A percentile compares a stretch with the other conserved stretches of the same genome.
Conservation (phyloP, 1,284 basidiomycete species). For the Apiotrichum siamense region DNA sequence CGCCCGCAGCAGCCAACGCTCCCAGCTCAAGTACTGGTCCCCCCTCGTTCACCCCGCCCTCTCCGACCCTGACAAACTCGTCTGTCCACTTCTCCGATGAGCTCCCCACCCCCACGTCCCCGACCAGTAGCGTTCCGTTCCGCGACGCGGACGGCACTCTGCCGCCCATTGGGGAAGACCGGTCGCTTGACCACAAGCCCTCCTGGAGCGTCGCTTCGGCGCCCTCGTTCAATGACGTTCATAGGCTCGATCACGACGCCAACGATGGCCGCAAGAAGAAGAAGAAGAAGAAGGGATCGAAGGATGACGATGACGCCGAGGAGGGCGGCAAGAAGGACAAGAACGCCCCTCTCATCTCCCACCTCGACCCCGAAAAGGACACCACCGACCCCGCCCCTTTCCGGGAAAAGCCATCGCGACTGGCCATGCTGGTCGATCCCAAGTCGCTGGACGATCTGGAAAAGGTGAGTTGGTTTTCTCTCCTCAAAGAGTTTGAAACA, state of each 20-base stretch:
- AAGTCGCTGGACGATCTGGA: constrained; percentile 58
- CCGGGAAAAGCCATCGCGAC: constrained; percentile 61
- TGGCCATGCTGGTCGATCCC: constrained; percentile 85
- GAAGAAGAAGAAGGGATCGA: constrained; percentile 13
- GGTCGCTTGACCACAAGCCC: constrained; percentile 17
- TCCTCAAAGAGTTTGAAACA: not conserved
- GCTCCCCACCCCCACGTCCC: constrained; percentile 22
- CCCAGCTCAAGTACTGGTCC: constrained; percentile 11
- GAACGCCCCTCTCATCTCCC: constrained; percentile 31
- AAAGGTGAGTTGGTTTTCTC: constrained; percentile 62
- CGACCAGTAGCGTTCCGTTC: constrained; percentile 44
- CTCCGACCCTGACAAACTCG: constrained; percentile 35
- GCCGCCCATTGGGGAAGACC: constrained; percentile 51
- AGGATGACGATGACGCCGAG: constrained; percentile 19
- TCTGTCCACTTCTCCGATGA: constrained; percentile 39
- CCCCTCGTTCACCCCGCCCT: constrained; percentile 31
- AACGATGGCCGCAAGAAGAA: constrained; percentile 7
- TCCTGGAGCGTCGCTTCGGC: constrained; percentile 26
- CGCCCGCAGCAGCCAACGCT: constrained; percentile 17
- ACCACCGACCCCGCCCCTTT: constrained; percentile 67
- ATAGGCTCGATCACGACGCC: constrained; percentile 26
- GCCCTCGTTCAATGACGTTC: too few species aligned
- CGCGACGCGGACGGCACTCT: constrained; percentile 52
- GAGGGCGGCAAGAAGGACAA: constrained; percentile 21
- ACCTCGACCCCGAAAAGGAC: constrained; percentile 52